These are phyloP conservation scores for Francoa sonchifolia DNA, from an alignment of 441 rosid species.

Conservation along the genomic window DNA sequence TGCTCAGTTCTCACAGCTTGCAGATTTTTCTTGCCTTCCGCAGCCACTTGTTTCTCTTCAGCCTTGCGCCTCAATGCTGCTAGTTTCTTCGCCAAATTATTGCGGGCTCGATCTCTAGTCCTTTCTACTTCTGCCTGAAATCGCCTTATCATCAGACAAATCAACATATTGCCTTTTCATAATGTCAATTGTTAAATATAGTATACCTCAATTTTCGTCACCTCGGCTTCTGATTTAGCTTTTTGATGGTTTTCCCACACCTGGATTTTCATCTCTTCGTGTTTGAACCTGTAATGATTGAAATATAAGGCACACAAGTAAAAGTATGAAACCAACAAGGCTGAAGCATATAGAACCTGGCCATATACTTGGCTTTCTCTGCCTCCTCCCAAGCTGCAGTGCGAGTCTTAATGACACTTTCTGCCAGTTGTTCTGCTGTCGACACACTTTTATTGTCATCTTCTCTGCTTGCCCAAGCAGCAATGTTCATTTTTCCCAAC, in stretches of 20 bases:
- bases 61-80: constrained; percentile 61
- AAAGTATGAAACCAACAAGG: background rate
- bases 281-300: constrained; percentile 46
- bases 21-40: constrained; percentile 66
- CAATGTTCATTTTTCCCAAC: constrained; percentile 60
- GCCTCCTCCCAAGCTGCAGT: constrained; percentile 93
- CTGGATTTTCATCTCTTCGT: constrained; percentile 82
- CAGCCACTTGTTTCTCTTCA: constrained; percentile 74
- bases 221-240: constrained; percentile 82
- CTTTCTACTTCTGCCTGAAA: constrained; percentile 68
- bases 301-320: background rate
- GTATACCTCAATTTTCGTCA: constrained; percentile 78
- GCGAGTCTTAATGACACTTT: constrained; percentile 52
- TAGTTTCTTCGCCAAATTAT: constrained; percentile 48
- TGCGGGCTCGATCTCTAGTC: constrained; percentile 71
- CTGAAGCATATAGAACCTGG: constrained; percentile 36
- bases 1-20: constrained; percentile 66
- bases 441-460: constrained; percentile 44
- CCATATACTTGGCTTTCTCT: constrained; percentile 78
- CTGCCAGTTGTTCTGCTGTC: constrained; percentile 31
- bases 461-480: constrained; percentile 76
- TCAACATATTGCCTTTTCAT: background rate
- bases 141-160: too few relatives aligned
- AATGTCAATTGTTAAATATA: background rate
- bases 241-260: constrained; percentile 90